Evolutionary conservation across 2,329 filamentous ascomycete genomes (phyloP).

Genomic region (Penicillium sp.): DNA sequence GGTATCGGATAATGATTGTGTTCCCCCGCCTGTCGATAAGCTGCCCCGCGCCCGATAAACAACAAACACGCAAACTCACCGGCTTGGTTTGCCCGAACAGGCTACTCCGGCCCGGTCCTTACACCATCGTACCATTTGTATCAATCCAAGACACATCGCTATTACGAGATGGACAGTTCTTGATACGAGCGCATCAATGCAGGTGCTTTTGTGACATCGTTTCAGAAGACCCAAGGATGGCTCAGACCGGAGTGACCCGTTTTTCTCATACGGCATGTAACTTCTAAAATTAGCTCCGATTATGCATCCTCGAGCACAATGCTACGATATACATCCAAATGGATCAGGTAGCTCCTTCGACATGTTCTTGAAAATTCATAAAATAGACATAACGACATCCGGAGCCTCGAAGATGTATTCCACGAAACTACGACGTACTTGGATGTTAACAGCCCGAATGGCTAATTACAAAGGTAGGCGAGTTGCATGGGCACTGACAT

Average conservation of each 20-base stretch:
- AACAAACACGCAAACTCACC: not conserved
- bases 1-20: not conserved
- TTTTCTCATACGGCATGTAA: too few species aligned
- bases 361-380: too few species aligned
- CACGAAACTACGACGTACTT: too few species aligned
- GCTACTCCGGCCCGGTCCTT: not conserved
- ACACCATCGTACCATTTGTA: not conserved
- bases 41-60: not conserved
- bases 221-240: not conserved
- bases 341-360: too few species aligned
- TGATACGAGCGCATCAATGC: not conserved
- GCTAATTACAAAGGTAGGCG: too few species aligned
- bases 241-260: too few species aligned
- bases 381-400: too few species aligned
- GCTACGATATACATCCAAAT: too few species aligned
- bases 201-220: not conserved
- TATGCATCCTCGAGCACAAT: too few species aligned
- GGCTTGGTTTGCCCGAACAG: not conserved
- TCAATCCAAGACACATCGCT: not conserved
- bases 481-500: not conserved
- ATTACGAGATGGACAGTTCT: not conserved
- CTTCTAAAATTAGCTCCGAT: not conserved
- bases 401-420: too few species aligned
- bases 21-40: not conserved
- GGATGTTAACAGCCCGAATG: too few species aligned